Percentiles rank a stretch among this genome's conserved stretches.
These are phyloP conservation scores for Phytophthora crassamura DNA, from an alignment of 352 stramenopile species.

Conservation along the genomic window DNA sequence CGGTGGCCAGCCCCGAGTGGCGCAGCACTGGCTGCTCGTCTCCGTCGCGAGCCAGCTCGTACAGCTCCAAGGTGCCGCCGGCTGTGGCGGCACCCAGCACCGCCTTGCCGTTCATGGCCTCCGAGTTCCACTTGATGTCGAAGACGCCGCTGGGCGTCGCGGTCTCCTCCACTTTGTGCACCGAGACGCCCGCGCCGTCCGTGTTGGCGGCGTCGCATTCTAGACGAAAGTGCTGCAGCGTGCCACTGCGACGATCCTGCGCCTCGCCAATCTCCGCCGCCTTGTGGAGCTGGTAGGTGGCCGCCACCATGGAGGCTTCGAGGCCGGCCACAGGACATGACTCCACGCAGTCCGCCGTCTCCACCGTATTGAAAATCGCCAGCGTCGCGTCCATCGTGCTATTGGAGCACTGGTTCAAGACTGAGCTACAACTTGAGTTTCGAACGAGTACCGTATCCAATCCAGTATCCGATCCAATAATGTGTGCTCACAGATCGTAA, in stretches of 20 bases:
- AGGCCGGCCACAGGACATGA: slow-evolving; percentile 69
- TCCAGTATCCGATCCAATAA: too few species aligned
- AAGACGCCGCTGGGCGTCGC: slow-evolving; percentile 74
- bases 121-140: slow-evolving; percentile 83
- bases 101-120: slow-evolving; percentile 55
- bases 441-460: background rate
- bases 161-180: slow-evolving; percentile 56
- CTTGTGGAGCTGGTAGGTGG: slow-evolving; percentile 88
- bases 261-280: slow-evolving; percentile 27
- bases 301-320: slow-evolving; percentile 71
- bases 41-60: slow-evolving; percentile 38
- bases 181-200: slow-evolving; percentile 31
- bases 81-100: slow-evolving; percentile 72
- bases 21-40: slow-evolving; percentile 25
- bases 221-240: slow-evolving; percentile 72
- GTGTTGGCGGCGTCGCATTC: slow-evolving; percentile 29
- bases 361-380: slow-evolving; percentile 75
- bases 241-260: slow-evolving; percentile 62
- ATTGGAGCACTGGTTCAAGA: slow-evolving; percentile 3
- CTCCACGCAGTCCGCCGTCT: slow-evolving; percentile 89
- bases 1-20: slow-evolving; percentile 44
- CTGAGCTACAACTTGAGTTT: slow-evolving; percentile 22
- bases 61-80: slow-evolving; percentile 71
- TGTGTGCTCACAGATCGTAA: too few species aligned
- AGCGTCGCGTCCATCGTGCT: slow-evolving; percentile 45